A percentile compares a stretch with the other conserved stretches of the same genome.
phyloP scores from a whole-genome alignment of 345 rosid species.

The Noccaea caerulescens region DNA sequence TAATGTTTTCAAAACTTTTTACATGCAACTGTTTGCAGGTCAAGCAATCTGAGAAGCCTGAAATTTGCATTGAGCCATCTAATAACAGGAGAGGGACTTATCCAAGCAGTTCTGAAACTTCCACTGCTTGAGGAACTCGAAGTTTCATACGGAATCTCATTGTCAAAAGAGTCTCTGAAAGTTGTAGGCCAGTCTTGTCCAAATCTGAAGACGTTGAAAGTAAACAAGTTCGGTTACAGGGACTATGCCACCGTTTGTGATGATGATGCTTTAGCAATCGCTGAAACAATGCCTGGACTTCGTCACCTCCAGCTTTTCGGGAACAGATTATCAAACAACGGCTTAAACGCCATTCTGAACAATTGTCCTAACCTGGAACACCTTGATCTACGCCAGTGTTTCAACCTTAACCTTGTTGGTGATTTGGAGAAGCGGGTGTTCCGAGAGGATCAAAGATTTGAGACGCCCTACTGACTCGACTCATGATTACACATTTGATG shows the following conservation, averaged over 20 bases:
- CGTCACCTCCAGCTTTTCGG: constrained; percentile 2
- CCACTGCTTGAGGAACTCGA: constrained; percentile 68
- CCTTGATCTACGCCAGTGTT: constrained; percentile 5
- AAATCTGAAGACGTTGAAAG: constrained; percentile 35
- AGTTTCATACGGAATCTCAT: constrained; percentile 34
- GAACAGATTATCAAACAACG: neutral
- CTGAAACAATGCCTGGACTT: neutral
- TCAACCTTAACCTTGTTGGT: neutral
- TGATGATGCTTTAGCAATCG: neutral
- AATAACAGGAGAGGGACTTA: constrained; percentile 50
- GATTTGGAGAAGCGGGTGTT: constrained; percentile 1
- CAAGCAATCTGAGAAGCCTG: constrained; percentile 52
- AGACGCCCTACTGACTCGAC: neutral
- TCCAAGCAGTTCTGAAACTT: constrained; percentile 47
- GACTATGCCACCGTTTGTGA: neutral
- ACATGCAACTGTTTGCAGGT: constrained; percentile 41
- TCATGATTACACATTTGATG: neutral
- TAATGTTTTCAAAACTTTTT: too few relatives aligned
- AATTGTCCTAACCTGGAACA: neutral
- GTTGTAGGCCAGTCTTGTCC: constrained; percentile 34
- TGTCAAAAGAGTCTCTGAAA: constrained; percentile 14
- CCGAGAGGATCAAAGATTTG: constrained; percentile 2
- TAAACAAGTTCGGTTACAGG: constrained; percentile 12
- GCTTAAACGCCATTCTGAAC: neutral
- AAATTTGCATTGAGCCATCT: constrained; percentile 38